Evolutionary conservation across 805 yeast species (phyloP).

Genomic region (Teunomyces atbi): DNA sequence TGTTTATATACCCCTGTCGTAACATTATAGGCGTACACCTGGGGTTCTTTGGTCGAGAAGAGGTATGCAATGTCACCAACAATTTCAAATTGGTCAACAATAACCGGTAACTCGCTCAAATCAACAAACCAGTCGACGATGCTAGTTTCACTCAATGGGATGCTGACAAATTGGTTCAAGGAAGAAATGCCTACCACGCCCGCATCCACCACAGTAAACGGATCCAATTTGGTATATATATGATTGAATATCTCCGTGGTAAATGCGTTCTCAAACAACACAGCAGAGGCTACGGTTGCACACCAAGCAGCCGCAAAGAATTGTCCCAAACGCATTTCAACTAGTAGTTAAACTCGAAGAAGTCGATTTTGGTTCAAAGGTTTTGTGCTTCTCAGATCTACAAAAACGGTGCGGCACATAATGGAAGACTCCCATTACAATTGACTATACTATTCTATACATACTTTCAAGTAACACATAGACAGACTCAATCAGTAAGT

Average conservation of each 20-base stretch:
- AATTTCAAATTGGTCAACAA: conserved; percentile 8
- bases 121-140: conserved; percentile 18
- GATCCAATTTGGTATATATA: conserved; percentile 7
- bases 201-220: conserved; percentile 14
- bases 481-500: too few species aligned
- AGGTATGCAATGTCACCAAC: conserved; percentile 12
- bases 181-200: conserved; percentile 15
- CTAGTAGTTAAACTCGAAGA: neutral
- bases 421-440: too few species aligned
- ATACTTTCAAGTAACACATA: too few species aligned
- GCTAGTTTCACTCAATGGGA: conserved; percentile 5
- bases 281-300: conserved; percentile 12
- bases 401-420: too few species aligned
- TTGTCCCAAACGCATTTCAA: conserved; percentile 1
- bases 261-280: conserved; percentile 52
- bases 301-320: neutral
- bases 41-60: conserved; percentile 9
- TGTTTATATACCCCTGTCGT: conserved; percentile 13
- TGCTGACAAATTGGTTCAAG: conserved; percentile 13
- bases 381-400: too few species aligned
- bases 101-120: conserved; percentile 11
- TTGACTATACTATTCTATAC: too few species aligned
- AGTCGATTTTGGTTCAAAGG: neutral
- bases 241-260: conserved; percentile 53
- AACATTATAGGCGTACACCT: conserved; percentile 12